A percentile compares a stretch with the other conserved stretches of the same genome.
Evolutionary conservation across 768 basidiomycete genomes (phyloP).

Genomic region (Aureoboletus auriporus): DNA sequence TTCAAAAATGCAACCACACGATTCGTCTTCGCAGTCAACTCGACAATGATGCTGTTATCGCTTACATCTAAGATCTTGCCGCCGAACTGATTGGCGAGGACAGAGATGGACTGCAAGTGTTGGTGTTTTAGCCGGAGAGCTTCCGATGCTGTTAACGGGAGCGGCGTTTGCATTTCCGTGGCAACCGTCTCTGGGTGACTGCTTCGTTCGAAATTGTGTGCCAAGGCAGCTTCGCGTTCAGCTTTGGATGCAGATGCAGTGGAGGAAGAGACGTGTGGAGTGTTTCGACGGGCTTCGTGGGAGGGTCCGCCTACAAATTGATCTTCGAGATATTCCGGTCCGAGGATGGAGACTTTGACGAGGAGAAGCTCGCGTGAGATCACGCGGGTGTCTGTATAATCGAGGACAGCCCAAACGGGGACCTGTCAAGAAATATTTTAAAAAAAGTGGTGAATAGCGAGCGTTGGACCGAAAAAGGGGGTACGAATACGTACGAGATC

Average conservation of each 20-base stretch:
- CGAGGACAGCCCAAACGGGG: conserved; percentile 98
- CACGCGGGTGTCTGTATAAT: conserved; percentile 90
- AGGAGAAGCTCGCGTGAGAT: conserved; percentile 93
- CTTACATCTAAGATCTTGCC: conserved; percentile 93
- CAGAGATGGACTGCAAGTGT: conserved; percentile 82
- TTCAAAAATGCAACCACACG: conserved; percentile 92
- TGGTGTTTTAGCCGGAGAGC: conserved; percentile 87
- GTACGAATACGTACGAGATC: conserved; percentile 68
- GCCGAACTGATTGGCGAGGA: conserved; percentile 83
- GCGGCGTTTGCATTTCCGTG: conserved; percentile 26
- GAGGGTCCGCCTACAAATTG: conserved; percentile 84
- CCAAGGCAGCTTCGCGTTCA: conserved; percentile 68
- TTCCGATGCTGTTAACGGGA: conserved; percentile 70
- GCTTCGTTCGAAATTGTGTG: conserved; percentile 72
- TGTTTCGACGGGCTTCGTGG: conserved; percentile 60
- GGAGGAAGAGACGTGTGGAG: conserved; percentile 4
- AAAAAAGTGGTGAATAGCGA: neutral
- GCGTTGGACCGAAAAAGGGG: neutral
- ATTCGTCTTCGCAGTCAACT: conserved; percentile 88
- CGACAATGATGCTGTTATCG: conserved; percentile 92
- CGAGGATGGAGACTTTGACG: conserved; percentile 95
- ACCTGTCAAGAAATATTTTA: conserved; percentile 49
- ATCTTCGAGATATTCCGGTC: conserved; percentile 93
- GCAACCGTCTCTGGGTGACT: conserved; percentile 33
- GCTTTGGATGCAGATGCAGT: conserved; percentile 45